Conservation (phyloP, 768 basidiomycete species). For the Amanita subjunquillea region DNA sequence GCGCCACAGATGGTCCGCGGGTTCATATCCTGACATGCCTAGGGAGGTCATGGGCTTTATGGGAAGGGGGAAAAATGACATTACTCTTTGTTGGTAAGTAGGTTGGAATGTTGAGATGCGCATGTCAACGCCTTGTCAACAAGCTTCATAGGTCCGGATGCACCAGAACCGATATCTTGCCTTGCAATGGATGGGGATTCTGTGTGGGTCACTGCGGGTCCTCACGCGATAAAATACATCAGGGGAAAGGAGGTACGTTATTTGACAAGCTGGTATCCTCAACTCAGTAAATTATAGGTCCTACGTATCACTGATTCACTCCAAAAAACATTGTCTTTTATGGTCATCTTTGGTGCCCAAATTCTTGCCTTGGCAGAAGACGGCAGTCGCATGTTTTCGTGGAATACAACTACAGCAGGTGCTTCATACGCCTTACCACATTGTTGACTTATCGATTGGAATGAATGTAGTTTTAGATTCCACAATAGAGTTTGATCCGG, state of each 20-base stretch:
- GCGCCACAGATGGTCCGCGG: slow-evolving; percentile 73
- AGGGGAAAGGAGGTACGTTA: slow-evolving; percentile 75
- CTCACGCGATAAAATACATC: slow-evolving; percentile 62
- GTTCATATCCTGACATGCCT: slow-evolving; percentile 82
- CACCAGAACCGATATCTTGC: slow-evolving; percentile 58
- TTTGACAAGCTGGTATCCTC: not conserved
- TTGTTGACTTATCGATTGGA: not conserved
- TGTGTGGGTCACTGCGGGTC: slow-evolving; percentile 73
- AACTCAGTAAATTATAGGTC: slow-evolving; percentile 28
- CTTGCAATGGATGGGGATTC: slow-evolving; percentile 79
- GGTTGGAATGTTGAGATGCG: slow-evolving; percentile 1
- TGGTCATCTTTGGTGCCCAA: slow-evolving; percentile 74
- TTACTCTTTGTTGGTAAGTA: slow-evolving; percentile 88
- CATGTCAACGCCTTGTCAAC: not conserved
- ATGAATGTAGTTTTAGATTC: slow-evolving; percentile 43
- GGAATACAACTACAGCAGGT: slow-evolving; percentile 63
- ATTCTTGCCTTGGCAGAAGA: slow-evolving; percentile 73
- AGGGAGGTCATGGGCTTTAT: slow-evolving; percentile 86
- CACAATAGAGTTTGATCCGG: slow-evolving; percentile 68
- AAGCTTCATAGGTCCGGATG: slow-evolving; percentile 62
- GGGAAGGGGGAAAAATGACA: slow-evolving; percentile 92
- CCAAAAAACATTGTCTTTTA: slow-evolving; percentile 44
- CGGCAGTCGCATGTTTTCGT: slow-evolving; percentile 67
- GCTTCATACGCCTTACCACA: slow-evolving; percentile 2
- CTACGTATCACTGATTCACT: slow-evolving; percentile 55